Evolutionary conservation across 257 asterid species (phyloP).

Genomic region (Scutellaria minor): DNA sequence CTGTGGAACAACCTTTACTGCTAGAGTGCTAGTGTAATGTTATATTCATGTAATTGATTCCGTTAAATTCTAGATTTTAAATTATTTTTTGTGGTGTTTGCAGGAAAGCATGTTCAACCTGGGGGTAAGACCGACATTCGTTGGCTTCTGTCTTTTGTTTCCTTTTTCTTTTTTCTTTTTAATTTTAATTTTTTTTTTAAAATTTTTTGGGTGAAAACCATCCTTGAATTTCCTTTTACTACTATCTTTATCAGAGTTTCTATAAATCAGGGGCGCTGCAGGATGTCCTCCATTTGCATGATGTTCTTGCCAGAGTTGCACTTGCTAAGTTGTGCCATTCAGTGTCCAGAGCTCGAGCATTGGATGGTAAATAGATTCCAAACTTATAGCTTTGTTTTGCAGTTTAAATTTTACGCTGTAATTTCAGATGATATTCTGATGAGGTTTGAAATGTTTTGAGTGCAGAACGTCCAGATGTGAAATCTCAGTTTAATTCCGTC

Average conservation of each 20-base stretch:
- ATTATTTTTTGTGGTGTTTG: constrained; percentile 44
- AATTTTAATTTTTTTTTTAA: background rate
- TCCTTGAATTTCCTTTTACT: constrained; percentile 37
- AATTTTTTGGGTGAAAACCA: constrained; percentile 24
- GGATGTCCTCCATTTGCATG: constrained; percentile 98
- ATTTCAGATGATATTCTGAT: constrained; percentile 31
- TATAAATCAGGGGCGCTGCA: constrained; percentile 85
- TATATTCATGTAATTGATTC: background rate
- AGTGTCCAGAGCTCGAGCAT: constrained; percentile 87
- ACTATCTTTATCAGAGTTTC: constrained; percentile 42
- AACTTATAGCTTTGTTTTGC: constrained; percentile 24
- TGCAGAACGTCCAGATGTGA: constrained; percentile 89
- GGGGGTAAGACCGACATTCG: constrained; percentile 70
- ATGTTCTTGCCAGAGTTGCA: constrained; percentile 98
- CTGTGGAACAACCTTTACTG: constrained; percentile 9
- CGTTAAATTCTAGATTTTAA: background rate
- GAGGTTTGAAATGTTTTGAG: constrained; percentile 31
- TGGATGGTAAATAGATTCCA: constrained; percentile 63
- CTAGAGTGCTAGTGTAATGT: background rate
- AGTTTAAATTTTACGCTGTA: constrained; percentile 19
- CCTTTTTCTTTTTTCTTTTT: too few relatives aligned
- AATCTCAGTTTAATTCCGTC: constrained; percentile 79
- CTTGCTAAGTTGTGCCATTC: constrained; percentile 92
- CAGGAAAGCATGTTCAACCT: constrained; percentile 89
- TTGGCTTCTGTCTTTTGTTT: constrained; percentile 26